Percentiles rank a stretch among this genome's conserved stretches.
phyloP scores from a whole-genome alignment of 2,329 filamentous ascomycete genomes.

The Hypoxylon sp. region DNA sequence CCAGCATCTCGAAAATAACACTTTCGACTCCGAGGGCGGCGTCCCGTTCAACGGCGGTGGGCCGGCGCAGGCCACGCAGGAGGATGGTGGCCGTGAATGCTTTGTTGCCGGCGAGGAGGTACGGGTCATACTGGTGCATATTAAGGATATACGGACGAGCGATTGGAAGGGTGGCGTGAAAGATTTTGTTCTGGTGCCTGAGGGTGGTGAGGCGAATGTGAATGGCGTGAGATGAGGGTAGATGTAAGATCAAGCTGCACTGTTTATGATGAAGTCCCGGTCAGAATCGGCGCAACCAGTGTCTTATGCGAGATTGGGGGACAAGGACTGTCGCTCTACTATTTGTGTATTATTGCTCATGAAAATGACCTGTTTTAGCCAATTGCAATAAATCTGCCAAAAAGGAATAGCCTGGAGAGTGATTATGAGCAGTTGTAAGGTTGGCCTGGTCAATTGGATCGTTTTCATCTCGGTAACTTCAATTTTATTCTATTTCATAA shows the following conservation, averaged over 20 bases:
- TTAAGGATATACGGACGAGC: slow-evolving; percentile 87
- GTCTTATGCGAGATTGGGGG: not conserved
- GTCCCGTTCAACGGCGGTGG: slow-evolving; percentile 58
- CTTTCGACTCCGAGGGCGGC: slow-evolving; percentile 75
- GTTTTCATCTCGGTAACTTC: not conserved
- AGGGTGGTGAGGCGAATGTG: slow-evolving; percentile 45
- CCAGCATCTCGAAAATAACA: slow-evolving; percentile 92
- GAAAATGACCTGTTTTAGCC: not conserved
- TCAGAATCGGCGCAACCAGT: not conserved
- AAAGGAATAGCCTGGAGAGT: not conserved
- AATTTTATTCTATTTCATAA: not conserved
- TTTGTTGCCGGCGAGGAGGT: slow-evolving; percentile 88
- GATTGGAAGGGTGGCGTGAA: slow-evolving; percentile 96
- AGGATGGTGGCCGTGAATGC: slow-evolving; percentile 71
- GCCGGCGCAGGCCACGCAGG: slow-evolving; percentile 46
- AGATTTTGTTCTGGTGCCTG: slow-evolving; percentile 74
- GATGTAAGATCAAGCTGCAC: not conserved
- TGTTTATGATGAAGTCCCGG: not conserved
- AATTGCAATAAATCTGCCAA: not conserved
- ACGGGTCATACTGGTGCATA: slow-evolving; percentile 86
- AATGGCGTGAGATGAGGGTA: slow-evolving; percentile 59
- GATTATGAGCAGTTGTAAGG: not conserved
- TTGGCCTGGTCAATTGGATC: not conserved
- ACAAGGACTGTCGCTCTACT: not conserved
- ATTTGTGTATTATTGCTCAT: not conserved